Evolutionary conservation across 805 yeast species (phyloP), one percentile per base, ranked within the genome.

Genomic region (Candida tammaniensis): DNA sequence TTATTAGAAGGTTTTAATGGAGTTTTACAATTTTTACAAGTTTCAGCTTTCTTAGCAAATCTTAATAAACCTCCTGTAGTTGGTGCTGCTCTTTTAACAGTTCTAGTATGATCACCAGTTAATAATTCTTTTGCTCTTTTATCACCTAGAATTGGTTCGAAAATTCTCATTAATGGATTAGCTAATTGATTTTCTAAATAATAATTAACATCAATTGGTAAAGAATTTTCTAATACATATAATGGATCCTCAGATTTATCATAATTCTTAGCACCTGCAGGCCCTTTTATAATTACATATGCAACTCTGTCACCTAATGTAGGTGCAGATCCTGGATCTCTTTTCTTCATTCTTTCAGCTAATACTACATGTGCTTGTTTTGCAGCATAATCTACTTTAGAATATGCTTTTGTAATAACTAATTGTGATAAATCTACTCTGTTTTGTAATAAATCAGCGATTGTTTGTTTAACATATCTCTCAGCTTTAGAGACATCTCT

Each of bases 241-340:
- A 91, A 63, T 2, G 99, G 99, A 53, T 93, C 99, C 59, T 93
- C 99, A 1, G 97, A 89, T 59, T 93, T 88, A 47, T 91, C 96
- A 59, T 89, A 94, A 43, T 89, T 83, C 55, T 87, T 89, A 38
- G 86, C 85, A 33, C 86, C 81, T 4, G 86, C 82, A 0, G 91
- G 80, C 3, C 44, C 44, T 33, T 60, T 64, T 47, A 86, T 82
- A 39, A 93, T 89, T 22, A 93, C 98, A 55, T 91, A 93, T 5
- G 98, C 98, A 20, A 93, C 98, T 63, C 99, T 85, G 56, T 93
- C 99, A 38, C 99, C 99, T 30, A 93, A 73, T 9, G 87, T 80
- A 3, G 98, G 98, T 1, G 98, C 98, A 6, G 95, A 83, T 16
- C 99, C 99, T 0, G 95, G 83, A 54, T 93, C 99, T 68, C 99